Evolutionary conservation across 257 asterid genomes (phyloP).

Genomic region (Ocimum tenuiflorum): DNA sequence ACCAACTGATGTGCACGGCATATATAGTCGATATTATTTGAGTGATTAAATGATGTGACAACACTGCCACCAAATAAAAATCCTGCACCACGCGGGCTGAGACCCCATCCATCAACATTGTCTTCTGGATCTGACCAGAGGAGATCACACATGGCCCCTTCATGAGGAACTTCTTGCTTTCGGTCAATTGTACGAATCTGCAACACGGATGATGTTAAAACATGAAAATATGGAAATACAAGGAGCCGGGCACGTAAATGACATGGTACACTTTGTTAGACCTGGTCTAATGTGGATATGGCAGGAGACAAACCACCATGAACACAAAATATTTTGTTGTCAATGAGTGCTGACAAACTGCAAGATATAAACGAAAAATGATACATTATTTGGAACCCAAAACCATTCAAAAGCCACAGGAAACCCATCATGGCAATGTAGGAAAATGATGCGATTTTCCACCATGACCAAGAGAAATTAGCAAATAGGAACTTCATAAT

Average conservation of each 20-base stretch:
- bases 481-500: not conserved
- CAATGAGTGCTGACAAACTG: conserved; percentile 92
- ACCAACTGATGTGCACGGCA: conserved; percentile 98
- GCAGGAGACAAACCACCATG: conserved; percentile 97
- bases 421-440: not conserved
- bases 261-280: no score
- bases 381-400: no score
- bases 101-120: conserved; percentile 89
- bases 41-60: conserved; percentile 65
- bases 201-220: conserved; percentile 16
- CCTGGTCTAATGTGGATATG: conserved; percentile 87
- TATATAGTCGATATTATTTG: conserved; percentile 76
- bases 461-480: not conserved
- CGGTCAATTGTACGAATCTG: conserved; percentile 90
- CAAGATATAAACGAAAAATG: no score
- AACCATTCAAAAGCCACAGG: not conserved
- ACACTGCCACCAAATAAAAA: conserved; percentile 86
- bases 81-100: conserved; percentile 99
- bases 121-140: conserved; percentile 98
- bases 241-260: no score
- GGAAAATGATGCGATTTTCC: not conserved
- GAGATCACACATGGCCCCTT: conserved; percentile 97
- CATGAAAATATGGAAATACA: conserved; percentile 3
- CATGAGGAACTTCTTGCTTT: conserved; percentile 97
- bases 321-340: conserved; percentile 81